Percentiles rank a stretch among this genome's conserved stretches.
Conservation (phyloP, 225 moss, liverwort and hornwort genomes). For the Sphagnum tenellum region DNA sequence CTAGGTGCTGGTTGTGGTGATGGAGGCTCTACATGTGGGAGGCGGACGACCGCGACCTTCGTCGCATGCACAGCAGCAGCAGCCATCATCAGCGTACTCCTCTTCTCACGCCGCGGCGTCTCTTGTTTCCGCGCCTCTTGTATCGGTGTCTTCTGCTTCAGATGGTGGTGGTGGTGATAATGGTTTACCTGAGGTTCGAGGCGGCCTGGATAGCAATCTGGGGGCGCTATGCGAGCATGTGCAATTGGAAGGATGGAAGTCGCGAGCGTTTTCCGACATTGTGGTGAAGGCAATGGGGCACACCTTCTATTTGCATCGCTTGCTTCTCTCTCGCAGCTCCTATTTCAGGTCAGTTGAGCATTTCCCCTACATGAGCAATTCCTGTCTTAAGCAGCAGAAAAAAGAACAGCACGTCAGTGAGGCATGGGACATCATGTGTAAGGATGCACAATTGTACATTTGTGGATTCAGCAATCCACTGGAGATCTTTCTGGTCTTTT, state of each 20-base stretch:
- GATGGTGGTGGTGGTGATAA: slow-evolving; percentile 13
- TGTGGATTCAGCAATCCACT: too few relatives aligned
- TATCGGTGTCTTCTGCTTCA: slow-evolving; percentile 9
- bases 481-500: too few relatives aligned
- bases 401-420: too few relatives aligned
- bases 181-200: slow-evolving; percentile 15
- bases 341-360: slow-evolving; percentile 32
- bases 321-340: slow-evolving; percentile 55
- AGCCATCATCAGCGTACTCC: slow-evolving; percentile 14
- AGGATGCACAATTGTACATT: too few relatives aligned
- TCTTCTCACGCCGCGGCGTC: slow-evolving; percentile 18
- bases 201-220: slow-evolving; percentile 29
- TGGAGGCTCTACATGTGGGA: slow-evolving; percentile 54
- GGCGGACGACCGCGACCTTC: slow-evolving; percentile 41
- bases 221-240: slow-evolving; percentile 42
- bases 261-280: slow-evolving; percentile 39
- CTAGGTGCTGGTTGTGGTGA: neutral
- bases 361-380: too few relatives aligned
- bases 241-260: slow-evolving; percentile 46
- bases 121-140: neutral
- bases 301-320: slow-evolving; percentile 45
- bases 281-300: slow-evolving; percentile 46
- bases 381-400: too few relatives aligned
- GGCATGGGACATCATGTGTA: too few relatives aligned
- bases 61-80: slow-evolving; percentile 7